Percentiles rank a stretch among this genome's conserved stretches.
These are phyloP conservation scores for Colletotrichum paranaense DNA, from an alignment of 2,329 filamentous ascomycete genomes.

Conservation along the genomic window DNA sequence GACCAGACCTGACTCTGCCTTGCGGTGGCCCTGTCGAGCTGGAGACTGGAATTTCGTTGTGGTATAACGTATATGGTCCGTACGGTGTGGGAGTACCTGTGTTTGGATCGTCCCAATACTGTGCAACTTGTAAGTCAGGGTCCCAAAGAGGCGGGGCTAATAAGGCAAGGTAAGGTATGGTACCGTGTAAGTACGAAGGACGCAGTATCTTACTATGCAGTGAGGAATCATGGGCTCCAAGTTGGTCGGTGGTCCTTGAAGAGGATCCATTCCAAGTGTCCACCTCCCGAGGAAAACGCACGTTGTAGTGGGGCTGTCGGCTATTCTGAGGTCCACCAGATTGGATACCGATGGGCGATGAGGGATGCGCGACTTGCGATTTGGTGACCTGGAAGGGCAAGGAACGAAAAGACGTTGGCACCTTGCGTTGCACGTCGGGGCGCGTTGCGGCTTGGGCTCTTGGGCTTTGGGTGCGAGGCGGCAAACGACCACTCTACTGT, in stretches of 20 bases:
- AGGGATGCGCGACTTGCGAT: not conserved
- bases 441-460: too few relatives aligned
- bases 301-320: conserved; percentile 1
- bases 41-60: not conserved
- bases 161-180: too few relatives aligned
- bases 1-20: not conserved
- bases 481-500: not conserved
- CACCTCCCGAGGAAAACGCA: conserved; percentile 6
- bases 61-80: not conserved
- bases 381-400: not conserved
- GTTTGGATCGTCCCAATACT: not conserved
- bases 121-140: not conserved
- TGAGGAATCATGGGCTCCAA: too few relatives aligned
- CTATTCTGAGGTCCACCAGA: not conserved
- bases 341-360: not conserved
- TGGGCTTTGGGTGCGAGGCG: not conserved
- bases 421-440: too few relatives aligned
- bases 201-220: too few relatives aligned
- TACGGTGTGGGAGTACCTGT: not conserved
- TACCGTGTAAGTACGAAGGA: too few relatives aligned
- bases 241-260: not conserved
- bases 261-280: conserved; percentile 1
- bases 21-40: not conserved
- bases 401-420: not conserved
- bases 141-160: not conserved